These are phyloP conservation scores for Austroboletus novae-zelandiae DNA, from an alignment of 1,284 basidiomycete genomes.

Conservation along the genomic window DNA sequence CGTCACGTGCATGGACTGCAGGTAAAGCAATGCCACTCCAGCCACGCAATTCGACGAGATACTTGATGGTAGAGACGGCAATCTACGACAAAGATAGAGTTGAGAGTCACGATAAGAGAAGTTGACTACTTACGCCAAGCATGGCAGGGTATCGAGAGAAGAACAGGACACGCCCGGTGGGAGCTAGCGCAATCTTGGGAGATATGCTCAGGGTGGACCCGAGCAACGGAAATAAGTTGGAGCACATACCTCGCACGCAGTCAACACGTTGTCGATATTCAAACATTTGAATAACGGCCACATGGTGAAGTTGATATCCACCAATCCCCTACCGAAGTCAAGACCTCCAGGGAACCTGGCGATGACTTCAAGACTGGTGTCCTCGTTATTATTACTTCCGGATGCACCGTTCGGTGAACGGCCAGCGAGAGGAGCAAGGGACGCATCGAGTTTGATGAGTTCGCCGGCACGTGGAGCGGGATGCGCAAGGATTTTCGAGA, in stretches of 20 bases:
- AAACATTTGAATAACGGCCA: constrained; percentile 96
- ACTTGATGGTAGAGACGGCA: constrained; percentile 87
- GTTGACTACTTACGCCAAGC: constrained; percentile 60
- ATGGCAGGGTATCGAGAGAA: constrained; percentile 89
- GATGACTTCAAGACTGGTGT: constrained; percentile 77
- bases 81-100: constrained; percentile 41
- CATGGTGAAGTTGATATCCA: constrained; percentile 91
- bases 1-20: constrained; percentile 86
- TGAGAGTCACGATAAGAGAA: neutral
- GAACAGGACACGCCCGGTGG: constrained; percentile 89
- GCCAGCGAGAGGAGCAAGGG: constrained; percentile 27
- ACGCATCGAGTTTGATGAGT: constrained; percentile 78
- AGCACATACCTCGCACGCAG: constrained; percentile 78
- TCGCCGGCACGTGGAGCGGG: constrained; percentile 87
- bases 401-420: constrained; percentile 19
- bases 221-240: neutral
- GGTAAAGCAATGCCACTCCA: constrained; percentile 90
- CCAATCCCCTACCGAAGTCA: constrained; percentile 79
- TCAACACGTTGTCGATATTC: constrained; percentile 92
- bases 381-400: constrained; percentile 52
- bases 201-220: neutral
- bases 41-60: constrained; percentile 89
- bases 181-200: constrained; percentile 79
- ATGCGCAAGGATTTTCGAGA: constrained; percentile 79
- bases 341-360: constrained; percentile 83